Evolutionary conservation across 225 moss, liverwort and hornwort species (phyloP), one percentile per base, ranked within the genome.

Genomic region (Pleurozium schreberi): DNA sequence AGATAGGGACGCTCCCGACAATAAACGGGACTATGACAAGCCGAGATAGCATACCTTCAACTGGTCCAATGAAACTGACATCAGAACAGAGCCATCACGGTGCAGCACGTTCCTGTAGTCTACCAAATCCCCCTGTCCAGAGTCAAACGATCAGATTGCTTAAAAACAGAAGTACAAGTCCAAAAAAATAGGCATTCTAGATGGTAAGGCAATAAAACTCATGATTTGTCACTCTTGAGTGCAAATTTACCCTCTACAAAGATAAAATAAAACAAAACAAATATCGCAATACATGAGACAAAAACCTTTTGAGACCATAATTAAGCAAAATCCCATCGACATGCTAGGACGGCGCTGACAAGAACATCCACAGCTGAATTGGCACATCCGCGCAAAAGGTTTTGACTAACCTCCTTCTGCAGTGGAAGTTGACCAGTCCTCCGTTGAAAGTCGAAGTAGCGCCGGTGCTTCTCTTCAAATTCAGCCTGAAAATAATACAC

Each of bases 31-130:
- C 47, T 69, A 88, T 63, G 62, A 33, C n/a, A 67, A 75, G 68
- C 47, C 34, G 74, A 68, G 71, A 47, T n/a, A 84, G 71, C 83
- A 45, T 84, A 94, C 96, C 95, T 95, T 96, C 73, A 99, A 92
- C 86, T 96, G 97, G 42, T 96, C 94, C 81, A 96, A 93, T 45
- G 98, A 92, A 33, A 97, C 96, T 31, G 97, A 96, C 98, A 97
- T 97, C 67, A 99, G 86, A 81, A 99, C 97, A 82, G 98, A 97
- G 62, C 98, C 98, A 91, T 99, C 98, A 88, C 98, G 96, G 91
- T 99, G 98, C 85, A 99, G 95, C 62, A 93, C 97, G 40, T 93
- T 95, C 88, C 98, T 95, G 88, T 96, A 99, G 77, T 99, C 98
- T 50, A 96, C 90, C 43, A 82, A 79, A 13, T 99, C 98, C 45